Evolutionary conservation across 2,329 filamentous ascomycete genomes (phyloP).

Genomic region (Monosporascus sp.): DNA sequence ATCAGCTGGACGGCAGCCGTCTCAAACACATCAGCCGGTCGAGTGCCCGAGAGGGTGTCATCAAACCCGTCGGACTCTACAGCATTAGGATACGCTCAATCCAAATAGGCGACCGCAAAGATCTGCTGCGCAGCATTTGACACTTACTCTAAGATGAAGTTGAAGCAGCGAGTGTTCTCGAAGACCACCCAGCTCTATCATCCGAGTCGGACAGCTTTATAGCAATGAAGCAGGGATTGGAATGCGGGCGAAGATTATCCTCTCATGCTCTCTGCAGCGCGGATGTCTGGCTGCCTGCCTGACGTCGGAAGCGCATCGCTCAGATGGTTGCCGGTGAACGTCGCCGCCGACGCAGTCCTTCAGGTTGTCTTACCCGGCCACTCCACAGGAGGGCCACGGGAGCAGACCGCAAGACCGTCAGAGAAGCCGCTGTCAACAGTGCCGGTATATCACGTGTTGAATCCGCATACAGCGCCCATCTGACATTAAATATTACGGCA

Average conservation of each 20-base stretch:
- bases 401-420: constrained; percentile 17
- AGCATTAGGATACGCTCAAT: constrained; percentile 48
- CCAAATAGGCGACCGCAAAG: constrained; percentile 54
- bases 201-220: constrained; percentile 42
- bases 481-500: constrained; percentile 43
- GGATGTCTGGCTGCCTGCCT: constrained; percentile 33
- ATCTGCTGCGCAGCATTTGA: constrained; percentile 38
- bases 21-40: neutral
- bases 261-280: constrained; percentile 38
- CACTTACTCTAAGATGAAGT: constrained; percentile 7
- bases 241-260: constrained; percentile 44
- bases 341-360: constrained; percentile 36
- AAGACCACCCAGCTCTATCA: constrained; percentile 29
- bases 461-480: constrained; percentile 34
- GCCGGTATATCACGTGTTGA: constrained; percentile 44
- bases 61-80: constrained; percentile 37
- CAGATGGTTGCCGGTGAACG: constrained; percentile 42
- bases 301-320: constrained; percentile 30
- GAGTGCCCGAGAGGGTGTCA: constrained; percentile 37
- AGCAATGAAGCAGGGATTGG: constrained; percentile 38
- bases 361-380: constrained; percentile 24
- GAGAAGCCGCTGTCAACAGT: constrained; percentile 15
- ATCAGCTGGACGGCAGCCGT: constrained; percentile 21
- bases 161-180: neutral
- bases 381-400: constrained; percentile 4